Evolutionary conservation across 352 stramenopile genomes (phyloP).

Genomic region (Globisporangium splendens): DNA sequence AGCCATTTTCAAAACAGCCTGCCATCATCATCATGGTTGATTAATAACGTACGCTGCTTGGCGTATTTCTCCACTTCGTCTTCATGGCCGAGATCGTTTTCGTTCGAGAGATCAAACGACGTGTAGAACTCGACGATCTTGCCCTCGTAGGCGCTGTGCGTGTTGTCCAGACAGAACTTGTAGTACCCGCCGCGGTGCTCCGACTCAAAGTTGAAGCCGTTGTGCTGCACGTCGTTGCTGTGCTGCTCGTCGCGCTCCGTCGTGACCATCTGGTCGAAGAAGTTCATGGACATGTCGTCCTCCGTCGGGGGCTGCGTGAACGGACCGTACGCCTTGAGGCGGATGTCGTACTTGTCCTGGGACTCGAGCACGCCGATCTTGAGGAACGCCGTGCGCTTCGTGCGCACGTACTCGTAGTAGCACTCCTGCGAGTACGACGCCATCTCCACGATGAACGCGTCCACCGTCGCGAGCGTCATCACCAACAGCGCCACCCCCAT

Average conservation of each 20-base stretch:
- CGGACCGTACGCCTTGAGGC: slow-evolving; percentile 67
- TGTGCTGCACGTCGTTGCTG: slow-evolving; percentile 79
- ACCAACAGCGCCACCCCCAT: slow-evolving; percentile 4
- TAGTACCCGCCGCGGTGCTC: slow-evolving; percentile 84
- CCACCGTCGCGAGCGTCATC: slow-evolving; percentile 18
- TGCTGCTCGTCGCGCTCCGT: slow-evolving; percentile 51
- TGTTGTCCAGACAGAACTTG: slow-evolving; percentile 83
- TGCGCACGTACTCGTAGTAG: slow-evolving; percentile 84
- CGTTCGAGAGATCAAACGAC: slow-evolving; percentile 74
- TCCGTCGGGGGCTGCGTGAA: slow-evolving; percentile 48
- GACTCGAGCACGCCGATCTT: slow-evolving; percentile 77
- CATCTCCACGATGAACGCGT: slow-evolving; percentile 58
- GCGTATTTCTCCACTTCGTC: slow-evolving; percentile 66
- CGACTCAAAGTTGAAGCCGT: slow-evolving; percentile 85
- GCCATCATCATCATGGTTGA: slow-evolving; percentile 3
- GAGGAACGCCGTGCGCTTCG: slow-evolving; percentile 82
- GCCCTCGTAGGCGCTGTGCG: slow-evolving; percentile 50
- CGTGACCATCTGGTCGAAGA: slow-evolving; percentile 74
- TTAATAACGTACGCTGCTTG: slow-evolving; percentile 47
- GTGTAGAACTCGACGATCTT: slow-evolving; percentile 84
- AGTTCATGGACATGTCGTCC: slow-evolving; percentile 50
- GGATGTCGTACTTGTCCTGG: slow-evolving; percentile 69
- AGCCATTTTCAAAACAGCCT: not conserved
- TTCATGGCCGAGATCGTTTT: slow-evolving; percentile 68
- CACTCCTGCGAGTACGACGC: slow-evolving; percentile 55